Percentiles rank a stretch among this genome's conserved stretches.
Conservation (phyloP, 441 rosid species). For the Erodium trifolium region DNA sequence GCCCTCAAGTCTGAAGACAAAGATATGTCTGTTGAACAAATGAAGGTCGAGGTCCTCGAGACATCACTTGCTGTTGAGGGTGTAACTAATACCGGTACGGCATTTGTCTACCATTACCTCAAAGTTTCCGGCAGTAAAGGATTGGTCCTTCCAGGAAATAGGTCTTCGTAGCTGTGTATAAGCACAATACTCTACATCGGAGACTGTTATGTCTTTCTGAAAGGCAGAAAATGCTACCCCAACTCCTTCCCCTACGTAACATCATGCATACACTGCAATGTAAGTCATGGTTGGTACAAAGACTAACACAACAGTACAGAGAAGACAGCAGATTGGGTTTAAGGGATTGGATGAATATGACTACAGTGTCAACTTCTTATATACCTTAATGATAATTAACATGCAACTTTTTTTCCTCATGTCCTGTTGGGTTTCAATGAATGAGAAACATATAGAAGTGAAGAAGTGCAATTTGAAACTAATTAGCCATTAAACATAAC, state of each 20-base stretch:
- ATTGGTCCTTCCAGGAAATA: conserved; percentile 22
- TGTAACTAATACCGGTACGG: conserved; percentile 33
- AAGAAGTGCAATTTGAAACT: no score
- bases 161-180: conserved; percentile 47
- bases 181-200: conserved; percentile 61
- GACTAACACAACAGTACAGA: neutral
- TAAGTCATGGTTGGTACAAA: neutral
- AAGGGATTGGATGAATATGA: no score
- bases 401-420: neutral
- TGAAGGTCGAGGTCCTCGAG: neutral
- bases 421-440: neutral
- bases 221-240: conserved; percentile 54
- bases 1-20: neutral
- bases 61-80: conserved; percentile 1
- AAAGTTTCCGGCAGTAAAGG: conserved; percentile 35
- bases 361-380: no score
- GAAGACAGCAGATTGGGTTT: no score
- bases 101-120: conserved; percentile 32
- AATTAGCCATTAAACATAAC: no score
- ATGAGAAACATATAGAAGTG: neutral
- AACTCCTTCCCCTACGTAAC: conserved; percentile 69
- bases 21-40: neutral
- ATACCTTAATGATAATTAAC: neutral
- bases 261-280: neutral
- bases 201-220: conserved; percentile 34